These are phyloP conservation scores for Cytidiella melzeri DNA, from an alignment of 768 basidiomycete genomes.

Conservation along the genomic window DNA sequence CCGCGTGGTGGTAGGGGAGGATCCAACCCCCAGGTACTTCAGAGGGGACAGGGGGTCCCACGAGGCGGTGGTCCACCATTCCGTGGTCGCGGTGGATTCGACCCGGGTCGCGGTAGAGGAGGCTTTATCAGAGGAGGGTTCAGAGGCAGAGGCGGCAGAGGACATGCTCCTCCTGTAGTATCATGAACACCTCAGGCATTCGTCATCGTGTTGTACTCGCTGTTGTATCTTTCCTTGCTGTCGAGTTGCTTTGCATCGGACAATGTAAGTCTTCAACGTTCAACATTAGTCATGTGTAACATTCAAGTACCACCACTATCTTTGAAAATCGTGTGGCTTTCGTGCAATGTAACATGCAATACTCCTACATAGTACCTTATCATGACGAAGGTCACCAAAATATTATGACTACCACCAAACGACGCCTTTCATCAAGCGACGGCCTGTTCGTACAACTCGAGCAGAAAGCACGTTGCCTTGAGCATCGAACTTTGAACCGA, in stretches of 20 bases:
- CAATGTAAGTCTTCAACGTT: neutral
- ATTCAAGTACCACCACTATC: neutral
- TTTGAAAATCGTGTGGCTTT: neutral
- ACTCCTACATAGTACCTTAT: no score
- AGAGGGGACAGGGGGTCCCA: neutral
- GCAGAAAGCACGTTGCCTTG: slow-evolving; percentile 49
- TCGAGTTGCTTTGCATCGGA: slow-evolving; percentile 11
- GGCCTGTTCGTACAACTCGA: slow-evolving; percentile 62
- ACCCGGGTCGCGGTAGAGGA: neutral
- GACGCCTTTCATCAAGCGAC: slow-evolving; percentile 62
- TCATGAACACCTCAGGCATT: neutral
- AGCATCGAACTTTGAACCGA: slow-evolving; percentile 47
- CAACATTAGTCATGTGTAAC: neutral
- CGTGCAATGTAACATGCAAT: slow-evolving; percentile 1
- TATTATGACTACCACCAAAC: slow-evolving; percentile 70
- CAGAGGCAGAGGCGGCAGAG: slow-evolving; percentile 5
- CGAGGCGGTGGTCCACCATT: neutral
- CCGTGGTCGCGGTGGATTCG: neutral
- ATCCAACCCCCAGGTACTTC: neutral
- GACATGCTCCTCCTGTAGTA: slow-evolving; percentile 1
- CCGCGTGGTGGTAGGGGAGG: neutral
- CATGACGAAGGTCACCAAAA: no score
- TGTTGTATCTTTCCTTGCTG: neutral
- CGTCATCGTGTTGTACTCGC: neutral
- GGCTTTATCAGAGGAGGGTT: slow-evolving; percentile 1